Evolutionary conservation across 208 protist genomes (phyloP).

Genomic region (Trypanosomatidae sp.): DNA sequence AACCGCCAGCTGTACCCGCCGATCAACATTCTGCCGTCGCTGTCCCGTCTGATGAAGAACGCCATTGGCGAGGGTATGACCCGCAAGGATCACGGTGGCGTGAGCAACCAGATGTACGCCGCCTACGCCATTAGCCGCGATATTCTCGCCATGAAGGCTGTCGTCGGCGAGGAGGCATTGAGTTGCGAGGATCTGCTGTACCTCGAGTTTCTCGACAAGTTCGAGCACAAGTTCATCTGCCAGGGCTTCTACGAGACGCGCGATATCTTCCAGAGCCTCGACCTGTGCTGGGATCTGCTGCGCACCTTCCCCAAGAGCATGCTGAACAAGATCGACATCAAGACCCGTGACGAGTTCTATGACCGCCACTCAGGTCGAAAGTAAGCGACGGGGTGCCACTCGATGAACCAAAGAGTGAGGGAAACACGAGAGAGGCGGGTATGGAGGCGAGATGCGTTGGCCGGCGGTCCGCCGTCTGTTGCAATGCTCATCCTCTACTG

Average conservation of each 20-base stretch:
- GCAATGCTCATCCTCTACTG: background rate
- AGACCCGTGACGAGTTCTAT: slow-evolving; percentile 96
- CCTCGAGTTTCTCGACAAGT: slow-evolving; percentile 99
- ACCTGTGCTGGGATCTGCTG: slow-evolving; percentile 98
- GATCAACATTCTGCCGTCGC: slow-evolving; percentile 99
- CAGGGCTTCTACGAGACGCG: slow-evolving; percentile 98
- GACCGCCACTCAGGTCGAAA: slow-evolving; percentile 63
- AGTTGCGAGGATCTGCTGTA: slow-evolving; percentile 98
- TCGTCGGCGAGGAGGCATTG: slow-evolving; percentile 99
- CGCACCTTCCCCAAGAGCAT: slow-evolving; percentile 98
- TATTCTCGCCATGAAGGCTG: slow-evolving; percentile 99
- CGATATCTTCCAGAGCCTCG: slow-evolving; percentile 98
- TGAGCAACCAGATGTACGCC: slow-evolving; percentile 99
- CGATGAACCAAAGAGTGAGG: background rate
- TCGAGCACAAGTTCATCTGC: slow-evolving; percentile 99
- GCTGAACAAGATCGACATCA: slow-evolving; percentile 98
- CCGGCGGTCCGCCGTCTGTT: background rate
- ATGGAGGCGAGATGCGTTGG: background rate
- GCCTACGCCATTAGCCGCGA: slow-evolving; percentile 99
- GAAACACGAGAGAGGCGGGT: slow-evolving; percentile 1
- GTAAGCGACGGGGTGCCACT: background rate
- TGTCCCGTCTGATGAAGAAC: slow-evolving; percentile 99
- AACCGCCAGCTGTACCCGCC: slow-evolving; percentile 99
- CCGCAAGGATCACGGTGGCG: slow-evolving; percentile 97
- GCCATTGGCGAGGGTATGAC: slow-evolving; percentile 99